These are phyloP conservation scores for Xerocomus spinulosus DNA, from an alignment of 768 basidiomycete species.

Conservation along the genomic window DNA sequence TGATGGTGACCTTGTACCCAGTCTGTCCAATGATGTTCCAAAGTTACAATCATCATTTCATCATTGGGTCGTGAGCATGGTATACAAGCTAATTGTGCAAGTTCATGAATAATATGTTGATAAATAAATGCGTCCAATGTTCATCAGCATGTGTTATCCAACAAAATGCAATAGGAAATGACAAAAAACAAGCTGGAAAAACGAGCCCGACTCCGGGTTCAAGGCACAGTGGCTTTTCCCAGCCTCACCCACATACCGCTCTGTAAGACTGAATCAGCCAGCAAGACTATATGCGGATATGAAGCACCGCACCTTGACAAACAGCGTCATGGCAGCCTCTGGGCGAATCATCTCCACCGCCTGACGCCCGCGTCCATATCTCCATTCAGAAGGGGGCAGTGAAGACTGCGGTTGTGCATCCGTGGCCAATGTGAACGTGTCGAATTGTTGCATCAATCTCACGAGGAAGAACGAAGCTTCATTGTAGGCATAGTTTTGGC, in stretches of 20 bases:
- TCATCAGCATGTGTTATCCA: neutral
- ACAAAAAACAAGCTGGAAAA: too few species aligned
- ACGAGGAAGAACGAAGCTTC: conserved; percentile 72
- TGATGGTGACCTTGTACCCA: too few species aligned
- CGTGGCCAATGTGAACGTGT: conserved; percentile 52
- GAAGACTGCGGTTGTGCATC: conserved; percentile 61
- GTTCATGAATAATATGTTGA: conserved; percentile 10
- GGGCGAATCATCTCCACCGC: conserved; percentile 58
- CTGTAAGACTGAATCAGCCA: conserved; percentile 28
- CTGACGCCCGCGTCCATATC: conserved; percentile 40
- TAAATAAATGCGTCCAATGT: conserved; percentile 8
- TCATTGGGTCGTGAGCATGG: neutral
- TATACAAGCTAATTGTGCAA: conserved; percentile 2
- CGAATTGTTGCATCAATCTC: conserved; percentile 60
- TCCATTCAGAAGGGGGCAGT: conserved; percentile 60
- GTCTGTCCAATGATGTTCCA: too few species aligned
- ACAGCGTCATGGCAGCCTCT: conserved; percentile 58
- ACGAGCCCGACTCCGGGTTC: neutral
- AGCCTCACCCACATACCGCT: conserved; percentile 59
- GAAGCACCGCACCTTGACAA: conserved; percentile 49
- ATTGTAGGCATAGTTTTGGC: conserved; percentile 73
- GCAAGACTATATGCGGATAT: conserved; percentile 5
- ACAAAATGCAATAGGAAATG: too few species aligned
- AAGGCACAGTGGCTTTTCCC: conserved; percentile 22
- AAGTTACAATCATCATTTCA: too few species aligned